Conservation (phyloP, 768 basidiomycete species). For the Tulasnella sp. region DNA sequence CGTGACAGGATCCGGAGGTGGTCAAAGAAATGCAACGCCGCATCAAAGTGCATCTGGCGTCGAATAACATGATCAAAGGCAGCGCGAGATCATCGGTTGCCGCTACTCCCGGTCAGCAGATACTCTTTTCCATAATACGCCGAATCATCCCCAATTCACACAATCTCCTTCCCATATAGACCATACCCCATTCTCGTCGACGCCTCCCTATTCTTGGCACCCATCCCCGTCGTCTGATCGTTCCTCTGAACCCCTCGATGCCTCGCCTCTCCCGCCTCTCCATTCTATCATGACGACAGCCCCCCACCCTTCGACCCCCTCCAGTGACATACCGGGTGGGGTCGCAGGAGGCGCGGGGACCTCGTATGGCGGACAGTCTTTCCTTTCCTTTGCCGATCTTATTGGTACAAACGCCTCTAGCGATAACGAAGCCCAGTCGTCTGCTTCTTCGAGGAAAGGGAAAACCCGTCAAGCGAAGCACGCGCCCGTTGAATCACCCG, state of each 20-base stretch:
- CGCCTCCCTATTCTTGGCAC: neutral
- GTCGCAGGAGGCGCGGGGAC: constrained; percentile 7
- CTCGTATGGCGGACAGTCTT: neutral
- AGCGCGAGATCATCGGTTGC: constrained; percentile 17
- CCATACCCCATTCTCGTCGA: neutral
- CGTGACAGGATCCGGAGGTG: constrained; percentile 4
- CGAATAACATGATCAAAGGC: constrained; percentile 22
- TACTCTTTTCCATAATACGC: constrained; percentile 9
- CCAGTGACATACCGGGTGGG: neutral
- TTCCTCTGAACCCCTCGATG: neutral
- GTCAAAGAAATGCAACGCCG: constrained; percentile 15
- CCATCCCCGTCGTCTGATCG: neutral
- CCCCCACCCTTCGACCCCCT: constrained; percentile 10
- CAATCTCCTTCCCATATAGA: constrained; percentile 3
- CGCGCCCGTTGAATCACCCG: neutral
- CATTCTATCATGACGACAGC: neutral
- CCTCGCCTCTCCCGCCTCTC: constrained; percentile 1
- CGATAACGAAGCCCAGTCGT: neutral
- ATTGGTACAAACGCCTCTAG: neutral
- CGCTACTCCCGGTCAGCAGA: constrained; percentile 10
- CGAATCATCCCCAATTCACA: constrained; percentile 9
- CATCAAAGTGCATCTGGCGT: constrained; percentile 16
- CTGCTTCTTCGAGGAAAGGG: neutral
- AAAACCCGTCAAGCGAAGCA: constrained; percentile 6
- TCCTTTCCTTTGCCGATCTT: constrained; percentile 16